phyloP scores from a whole-genome alignment of 2,329 filamentous ascomycete species.

The Phialophora verrucosa region DNA sequence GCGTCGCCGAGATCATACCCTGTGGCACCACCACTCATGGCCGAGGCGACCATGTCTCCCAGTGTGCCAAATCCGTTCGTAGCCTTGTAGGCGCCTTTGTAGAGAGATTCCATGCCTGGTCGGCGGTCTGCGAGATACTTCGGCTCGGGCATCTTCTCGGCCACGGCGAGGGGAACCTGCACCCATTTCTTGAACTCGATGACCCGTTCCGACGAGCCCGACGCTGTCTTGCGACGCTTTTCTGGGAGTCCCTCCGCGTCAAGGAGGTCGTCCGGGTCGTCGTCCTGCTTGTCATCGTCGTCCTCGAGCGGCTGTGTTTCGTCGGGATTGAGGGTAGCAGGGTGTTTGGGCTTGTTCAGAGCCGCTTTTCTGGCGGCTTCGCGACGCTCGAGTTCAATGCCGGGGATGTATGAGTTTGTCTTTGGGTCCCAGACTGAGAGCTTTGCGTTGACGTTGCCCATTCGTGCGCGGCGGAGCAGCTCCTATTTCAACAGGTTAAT shows the following conservation, averaged over 20 bases:
- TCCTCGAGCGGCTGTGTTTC: conserved; percentile 37
- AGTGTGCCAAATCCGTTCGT: conserved; percentile 34
- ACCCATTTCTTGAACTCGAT: conserved; percentile 66
- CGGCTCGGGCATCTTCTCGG: conserved; percentile 60
- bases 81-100: conserved; percentile 42
- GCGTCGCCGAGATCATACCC: conserved; percentile 38
- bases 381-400: conserved; percentile 32
- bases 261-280: conserved; percentile 50
- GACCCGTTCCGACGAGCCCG: conserved; percentile 50
- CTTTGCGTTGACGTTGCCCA: conserved; percentile 32
- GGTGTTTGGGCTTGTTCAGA: conserved; percentile 25
- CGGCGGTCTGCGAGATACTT: conserved; percentile 68
- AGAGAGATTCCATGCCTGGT: conserved; percentile 62
- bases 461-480: conserved; percentile 35
- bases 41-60: conserved; percentile 22
- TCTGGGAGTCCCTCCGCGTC: conserved; percentile 45
- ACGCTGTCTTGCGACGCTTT: conserved; percentile 29
- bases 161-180: conserved; percentile 60
- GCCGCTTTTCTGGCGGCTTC: conserved; percentile 35
- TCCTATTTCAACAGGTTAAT: conserved; percentile 23
- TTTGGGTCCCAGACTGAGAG: conserved; percentile 36
- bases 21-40: conserved; percentile 11
- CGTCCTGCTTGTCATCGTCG: conserved; percentile 46
- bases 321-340: conserved; percentile 32
- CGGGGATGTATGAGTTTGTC: conserved; percentile 38